phyloP scores from a whole-genome alignment of 352 stramenopile genomes.

The Nothophytophthora sp. region DNA sequence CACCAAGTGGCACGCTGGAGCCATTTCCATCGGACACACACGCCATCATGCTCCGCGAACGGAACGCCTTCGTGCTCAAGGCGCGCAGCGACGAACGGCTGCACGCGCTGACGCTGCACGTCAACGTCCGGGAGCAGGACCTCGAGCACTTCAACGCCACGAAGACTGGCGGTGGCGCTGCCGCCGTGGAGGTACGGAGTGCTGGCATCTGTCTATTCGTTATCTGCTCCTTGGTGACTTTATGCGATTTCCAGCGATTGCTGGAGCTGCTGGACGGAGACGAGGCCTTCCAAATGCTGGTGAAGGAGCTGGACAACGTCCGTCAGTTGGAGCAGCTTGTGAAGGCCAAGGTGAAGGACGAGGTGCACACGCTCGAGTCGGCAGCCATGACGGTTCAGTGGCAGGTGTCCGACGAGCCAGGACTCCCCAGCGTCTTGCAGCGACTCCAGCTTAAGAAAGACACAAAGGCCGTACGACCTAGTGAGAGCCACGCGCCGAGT shows the following conservation, averaged over 20 bases:
- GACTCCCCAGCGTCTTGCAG: slow-evolving; percentile 55
- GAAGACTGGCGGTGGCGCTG: slow-evolving; percentile 11
- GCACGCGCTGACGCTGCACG: slow-evolving; percentile 57
- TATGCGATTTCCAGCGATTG: slow-evolving; percentile 24
- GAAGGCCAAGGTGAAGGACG: slow-evolving; percentile 38
- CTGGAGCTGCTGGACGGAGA: slow-evolving; percentile 53
- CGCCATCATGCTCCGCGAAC: slow-evolving; percentile 46
- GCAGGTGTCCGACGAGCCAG: slow-evolving; percentile 49
- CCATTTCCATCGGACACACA: no score
- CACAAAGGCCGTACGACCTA: background rate
- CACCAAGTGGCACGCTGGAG: background rate
- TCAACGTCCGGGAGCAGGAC: slow-evolving; percentile 61
- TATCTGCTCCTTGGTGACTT: background rate
- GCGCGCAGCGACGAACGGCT: slow-evolving; percentile 43
- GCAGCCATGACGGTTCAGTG: slow-evolving; percentile 57
- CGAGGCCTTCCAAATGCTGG: slow-evolving; percentile 49
- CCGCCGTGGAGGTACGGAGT: slow-evolving; percentile 38
- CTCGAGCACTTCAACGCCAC: slow-evolving; percentile 53
- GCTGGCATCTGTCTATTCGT: background rate
- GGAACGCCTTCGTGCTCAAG: slow-evolving; percentile 64
- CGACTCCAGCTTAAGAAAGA: slow-evolving; percentile 3
- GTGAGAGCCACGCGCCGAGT: background rate
- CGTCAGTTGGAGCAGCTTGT: slow-evolving; percentile 40
- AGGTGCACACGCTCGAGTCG: slow-evolving; percentile 28
- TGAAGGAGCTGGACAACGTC: slow-evolving; percentile 53